Percentiles rank a stretch among this genome's conserved stretches.
Evolutionary conservation across 2,329 filamentous ascomycete species (phyloP).

Genomic region (Neonectria ditissima): DNA sequence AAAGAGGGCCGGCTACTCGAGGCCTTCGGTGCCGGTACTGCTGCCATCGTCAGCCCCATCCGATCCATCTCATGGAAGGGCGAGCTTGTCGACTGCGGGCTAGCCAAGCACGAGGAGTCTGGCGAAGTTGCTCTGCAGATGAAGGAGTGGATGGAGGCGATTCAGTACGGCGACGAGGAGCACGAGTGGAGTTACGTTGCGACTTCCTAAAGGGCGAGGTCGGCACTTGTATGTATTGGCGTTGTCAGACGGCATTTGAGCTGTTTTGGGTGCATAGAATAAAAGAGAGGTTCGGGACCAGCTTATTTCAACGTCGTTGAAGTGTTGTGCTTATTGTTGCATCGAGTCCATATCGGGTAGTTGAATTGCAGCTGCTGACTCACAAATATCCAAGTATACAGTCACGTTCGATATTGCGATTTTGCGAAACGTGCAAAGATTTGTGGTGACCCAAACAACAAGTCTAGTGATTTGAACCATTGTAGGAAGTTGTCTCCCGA

Average conservation of each 20-base stretch:
- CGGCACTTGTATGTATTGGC: conserved; percentile 15
- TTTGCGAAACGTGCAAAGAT: background rate
- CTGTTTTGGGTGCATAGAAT: conserved; percentile 22
- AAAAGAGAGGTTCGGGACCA: conserved; percentile 19
- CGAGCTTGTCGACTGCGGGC: conserved; percentile 82
- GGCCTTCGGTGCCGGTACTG: conserved; percentile 93
- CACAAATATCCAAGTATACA: conserved; percentile 13
- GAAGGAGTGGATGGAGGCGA: conserved; percentile 96
- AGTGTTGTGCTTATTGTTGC: conserved; percentile 7
- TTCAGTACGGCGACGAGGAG: conserved; percentile 94
- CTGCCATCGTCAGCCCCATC: conserved; percentile 92
- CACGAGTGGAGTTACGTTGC: conserved; percentile 85
- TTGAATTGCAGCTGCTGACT: conserved; percentile 21
- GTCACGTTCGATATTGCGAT: background rate
- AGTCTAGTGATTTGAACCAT: conserved; percentile 49
- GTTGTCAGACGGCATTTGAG: conserved; percentile 17
- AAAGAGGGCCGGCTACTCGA: conserved; percentile 89
- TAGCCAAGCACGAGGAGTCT: conserved; percentile 84
- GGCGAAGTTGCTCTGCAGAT: conserved; percentile 87
- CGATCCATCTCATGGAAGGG: conserved; percentile 91
- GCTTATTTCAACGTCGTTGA: background rate
- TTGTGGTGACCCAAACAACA: conserved; percentile 30
- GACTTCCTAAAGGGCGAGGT: conserved; percentile 22
- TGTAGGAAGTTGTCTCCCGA: conserved; percentile 45
- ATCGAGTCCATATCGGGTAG: background rate